These are phyloP conservation scores for Zelonia costaricensis DNA, from an alignment of 208 protist genomes.

Conservation along the genomic window DNA sequence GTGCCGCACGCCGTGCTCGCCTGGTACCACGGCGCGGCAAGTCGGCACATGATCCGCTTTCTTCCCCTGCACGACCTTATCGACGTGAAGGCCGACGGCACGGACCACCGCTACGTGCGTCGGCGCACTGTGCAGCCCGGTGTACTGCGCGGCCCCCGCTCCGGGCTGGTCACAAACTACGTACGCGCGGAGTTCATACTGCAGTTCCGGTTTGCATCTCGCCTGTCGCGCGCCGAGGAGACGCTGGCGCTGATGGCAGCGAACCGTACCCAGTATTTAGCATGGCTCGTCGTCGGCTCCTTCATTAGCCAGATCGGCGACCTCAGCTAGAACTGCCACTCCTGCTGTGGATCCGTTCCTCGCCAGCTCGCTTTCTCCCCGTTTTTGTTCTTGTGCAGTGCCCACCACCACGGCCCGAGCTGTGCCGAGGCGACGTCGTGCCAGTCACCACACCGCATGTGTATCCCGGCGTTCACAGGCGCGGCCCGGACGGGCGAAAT, in stretches of 20 bases:
- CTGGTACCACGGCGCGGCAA: slow-evolving; percentile 42
- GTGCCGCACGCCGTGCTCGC: slow-evolving; percentile 44
- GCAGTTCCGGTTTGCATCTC: slow-evolving; percentile 54
- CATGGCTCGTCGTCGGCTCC: slow-evolving; percentile 66
- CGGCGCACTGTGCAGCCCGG: slow-evolving; percentile 39
- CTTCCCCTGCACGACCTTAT: slow-evolving; percentile 58
- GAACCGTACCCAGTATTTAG: slow-evolving; percentile 47
- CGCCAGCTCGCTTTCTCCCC: not conserved
- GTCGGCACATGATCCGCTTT: slow-evolving; percentile 56
- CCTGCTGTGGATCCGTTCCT: not conserved
- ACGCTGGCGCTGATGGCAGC: slow-evolving; percentile 48
- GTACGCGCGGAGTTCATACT: slow-evolving; percentile 52
- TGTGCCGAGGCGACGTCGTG: too few relatives aligned
- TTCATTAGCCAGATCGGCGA: slow-evolving; percentile 55
- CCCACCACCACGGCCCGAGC: too few relatives aligned
- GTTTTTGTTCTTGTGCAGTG: not conserved
- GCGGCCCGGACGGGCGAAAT: too few relatives aligned
- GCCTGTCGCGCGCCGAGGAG: slow-evolving; percentile 43
- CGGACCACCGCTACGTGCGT: slow-evolving; percentile 48
- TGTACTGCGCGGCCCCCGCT: slow-evolving; percentile 37
- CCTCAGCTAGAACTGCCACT: not conserved
- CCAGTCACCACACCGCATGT: too few relatives aligned
- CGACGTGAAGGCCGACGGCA: slow-evolving; percentile 37
- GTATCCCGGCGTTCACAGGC: too few relatives aligned
- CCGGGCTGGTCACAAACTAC: slow-evolving; percentile 38